Evolutionary conservation across 2,329 filamentous ascomycete genomes (phyloP), one percentile per base, ranked within the genome.

Genomic region (Pseudogymnoascus sp.): DNA sequence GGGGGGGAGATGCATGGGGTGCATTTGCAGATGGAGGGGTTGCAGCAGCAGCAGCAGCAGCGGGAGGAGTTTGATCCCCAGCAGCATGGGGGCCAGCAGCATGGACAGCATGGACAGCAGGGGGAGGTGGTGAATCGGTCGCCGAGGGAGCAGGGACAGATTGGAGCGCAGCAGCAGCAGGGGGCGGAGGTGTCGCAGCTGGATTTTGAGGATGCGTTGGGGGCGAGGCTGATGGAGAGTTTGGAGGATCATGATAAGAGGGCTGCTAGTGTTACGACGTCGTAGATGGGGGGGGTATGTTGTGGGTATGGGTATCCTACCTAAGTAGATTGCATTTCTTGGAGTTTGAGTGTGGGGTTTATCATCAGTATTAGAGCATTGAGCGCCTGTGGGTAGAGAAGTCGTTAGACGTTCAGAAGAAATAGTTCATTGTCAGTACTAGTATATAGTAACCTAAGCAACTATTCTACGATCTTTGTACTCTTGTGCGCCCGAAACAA

Each of bases 221-320:
- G 60, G 22, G 36, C 36, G 60, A 61, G 60, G 25, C 28, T 61
- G 35, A 39, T 42, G 36, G 60, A 39, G 22, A 45, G 36, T 61
- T 39, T 61, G 36, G 36, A 61, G 60, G 60, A 61, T 61, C 60
- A 61, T 61, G 60, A 61, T 61, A 45, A 45, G 19, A 30, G 60
- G 36, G 52, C 52, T 30, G 52, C 52, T 58, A 58, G 52, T 33
- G 52, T 45, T 45, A 45, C 41, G 22, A 45, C 41, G 19, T 45
- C 41, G 22, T 45, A 22, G 19, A 4, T 16, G 7, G n/a, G 6
- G 8, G 36, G 6, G 33, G 3, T 19, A 19, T 1, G 19, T 19
- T 2, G 19, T 19, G 19, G 19, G 19, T 19, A 19, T 19, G 19
- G 19, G 19, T 19, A 19, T 19, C 19, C 19, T 1, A 19, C 19